Base-by-base conservation (phyloP, 1,139 yeast species). In the Hyphopichia wangnamkhiaoensis region DNA sequence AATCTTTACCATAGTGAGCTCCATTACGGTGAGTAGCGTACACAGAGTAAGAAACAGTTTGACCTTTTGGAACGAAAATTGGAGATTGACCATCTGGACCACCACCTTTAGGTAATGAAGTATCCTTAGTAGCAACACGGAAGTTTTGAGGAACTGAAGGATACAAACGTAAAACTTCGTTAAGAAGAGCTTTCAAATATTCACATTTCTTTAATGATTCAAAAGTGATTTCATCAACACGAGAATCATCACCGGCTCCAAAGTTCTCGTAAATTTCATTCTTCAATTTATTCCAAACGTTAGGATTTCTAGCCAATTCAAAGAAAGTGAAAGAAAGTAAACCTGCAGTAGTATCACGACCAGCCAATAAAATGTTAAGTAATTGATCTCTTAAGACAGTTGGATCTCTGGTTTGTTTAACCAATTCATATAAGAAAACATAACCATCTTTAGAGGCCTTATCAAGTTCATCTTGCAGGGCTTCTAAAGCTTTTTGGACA, bases 331-430 rank as follows among this genome's bases (percentile, higher is more conserved):
- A 77, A 5, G 79, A 70, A 39, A 79, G 66, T 33, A 76, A 59
- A 3, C 78, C 75, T 1, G 83, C 82, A 14, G 83, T 79, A 34
- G 84, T 78, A 53, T 77, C 82, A 52, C 82, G 64, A 15, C 80
- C 82, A 19, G 82, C 82, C 20, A 77, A 59, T 42, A 78, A 57
- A 45, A 78, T 72, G 47, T 75, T 76, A 47, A 78, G 59, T 29
- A 74, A 63, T 54, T 77, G 81, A 49, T 76, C 79, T 37, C 79
- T 66, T 47, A 78, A 66, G n/a, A 69, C 62, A 27, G 48, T 56
- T 6, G 76, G 78, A 51, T 78, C 71, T 40, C 71, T 64, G 1
- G 82, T 75, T 46, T 73, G 73, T 49, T 74, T 72, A 26, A 63
- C 75, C 46, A 78, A 65, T 48, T 75, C 81, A 44, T 71, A 71